phyloP scores from a whole-genome alignment of 2,329 filamentous ascomycete genomes.

The Fusarium robinianum region DNA sequence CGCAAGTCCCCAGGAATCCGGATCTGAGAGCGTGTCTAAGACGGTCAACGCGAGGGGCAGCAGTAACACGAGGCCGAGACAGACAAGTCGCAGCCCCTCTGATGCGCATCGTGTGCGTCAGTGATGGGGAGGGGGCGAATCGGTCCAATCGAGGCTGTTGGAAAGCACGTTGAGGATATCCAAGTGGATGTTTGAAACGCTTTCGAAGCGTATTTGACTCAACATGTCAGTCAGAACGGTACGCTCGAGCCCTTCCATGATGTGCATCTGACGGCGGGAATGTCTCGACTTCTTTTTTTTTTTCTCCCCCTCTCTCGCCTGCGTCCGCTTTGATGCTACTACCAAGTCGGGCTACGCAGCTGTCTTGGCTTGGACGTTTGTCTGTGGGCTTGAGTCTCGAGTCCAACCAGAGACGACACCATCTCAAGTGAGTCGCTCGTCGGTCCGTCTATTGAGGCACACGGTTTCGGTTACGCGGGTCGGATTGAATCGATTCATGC shows the following conservation, averaged over 20 bases:
- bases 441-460: not conserved
- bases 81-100: constrained; percentile 16
- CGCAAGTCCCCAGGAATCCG: constrained; percentile 10
- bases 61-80: constrained; percentile 24
- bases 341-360: too few relatives aligned
- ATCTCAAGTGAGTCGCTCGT: constrained; percentile 14
- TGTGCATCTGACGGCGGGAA: constrained; percentile 4
- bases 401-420: too few relatives aligned
- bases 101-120: constrained; percentile 14
- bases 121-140: constrained; percentile 9
- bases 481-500: not conserved
- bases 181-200: constrained; percentile 22
- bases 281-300: constrained; percentile 1
- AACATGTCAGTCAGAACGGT: constrained; percentile 3
- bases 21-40: constrained; percentile 10
- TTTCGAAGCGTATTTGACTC: constrained; percentile 17
- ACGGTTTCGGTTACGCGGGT: not conserved
- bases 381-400: constrained; percentile 6
- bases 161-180: constrained; percentile 16
- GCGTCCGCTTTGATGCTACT: too few relatives aligned
- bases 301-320: too few relatives aligned
- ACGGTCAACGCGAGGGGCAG: constrained; percentile 15
- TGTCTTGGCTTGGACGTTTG: not conserved
- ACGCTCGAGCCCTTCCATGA: constrained; percentile 8
- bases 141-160: constrained; percentile 16